These are phyloP conservation scores for Globisporangium uncinulatum DNA, from an alignment of 352 stramenopile species.

Conservation along the genomic window DNA sequence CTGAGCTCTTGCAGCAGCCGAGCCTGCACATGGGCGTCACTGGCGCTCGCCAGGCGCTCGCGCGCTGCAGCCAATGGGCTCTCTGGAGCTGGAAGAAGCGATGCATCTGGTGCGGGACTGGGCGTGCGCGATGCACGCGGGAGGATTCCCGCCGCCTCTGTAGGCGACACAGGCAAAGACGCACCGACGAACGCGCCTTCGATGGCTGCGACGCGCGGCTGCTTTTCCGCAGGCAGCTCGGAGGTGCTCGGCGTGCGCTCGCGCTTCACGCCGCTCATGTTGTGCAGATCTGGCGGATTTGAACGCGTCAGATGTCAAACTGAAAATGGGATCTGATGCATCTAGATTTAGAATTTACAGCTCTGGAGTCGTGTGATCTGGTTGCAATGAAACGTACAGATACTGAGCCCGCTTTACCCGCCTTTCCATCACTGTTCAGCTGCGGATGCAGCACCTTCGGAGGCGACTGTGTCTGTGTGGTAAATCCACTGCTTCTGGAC, in stretches of 20 bases:
- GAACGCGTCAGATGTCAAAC: neutral
- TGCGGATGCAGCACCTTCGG: too few species aligned
- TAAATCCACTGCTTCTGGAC: too few species aligned
- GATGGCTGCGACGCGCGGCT: conserved; percentile 4
- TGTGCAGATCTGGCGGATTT: neutral
- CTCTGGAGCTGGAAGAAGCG: conserved; percentile 10
- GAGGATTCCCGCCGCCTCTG: conserved; percentile 9
- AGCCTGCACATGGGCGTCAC: conserved; percentile 57
- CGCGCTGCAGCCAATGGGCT: conserved; percentile 31
- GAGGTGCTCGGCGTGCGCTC: neutral
- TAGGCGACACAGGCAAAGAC: conserved; percentile 9
- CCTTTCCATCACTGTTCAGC: too few species aligned
- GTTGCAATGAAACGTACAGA: too few species aligned
- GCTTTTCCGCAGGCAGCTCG: neutral
- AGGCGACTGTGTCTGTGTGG: too few species aligned
- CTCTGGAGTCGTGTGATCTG: too few species aligned
- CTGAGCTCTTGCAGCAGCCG: conserved; percentile 59
- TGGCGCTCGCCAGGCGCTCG: conserved; percentile 26
- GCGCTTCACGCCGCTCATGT: neutral
- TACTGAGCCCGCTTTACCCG: too few species aligned
- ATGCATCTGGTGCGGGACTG: neutral
- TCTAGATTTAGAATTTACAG: neutral
- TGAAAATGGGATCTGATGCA: neutral
- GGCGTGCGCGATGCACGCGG: conserved; percentile 2
- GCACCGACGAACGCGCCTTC: neutral